Percentiles rank a stretch among this genome's conserved stretches.
These are phyloP conservation scores for Fusarium sp. DNA, from an alignment of 2,329 filamentous ascomycete genomes.

Conservation along the genomic window DNA sequence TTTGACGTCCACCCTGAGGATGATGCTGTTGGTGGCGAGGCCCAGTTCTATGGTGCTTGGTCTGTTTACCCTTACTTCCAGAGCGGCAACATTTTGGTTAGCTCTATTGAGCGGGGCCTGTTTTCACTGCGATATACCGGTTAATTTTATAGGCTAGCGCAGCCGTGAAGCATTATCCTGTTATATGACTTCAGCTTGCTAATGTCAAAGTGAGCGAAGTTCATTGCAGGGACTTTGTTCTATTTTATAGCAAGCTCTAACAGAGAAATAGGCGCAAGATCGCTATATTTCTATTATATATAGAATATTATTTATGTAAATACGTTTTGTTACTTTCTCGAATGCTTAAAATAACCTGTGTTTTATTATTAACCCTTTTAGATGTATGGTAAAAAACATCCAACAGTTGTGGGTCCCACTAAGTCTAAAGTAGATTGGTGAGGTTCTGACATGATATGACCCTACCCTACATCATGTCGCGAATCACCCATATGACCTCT, in stretches of 20 bases:
- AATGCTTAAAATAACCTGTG: fast-evolving
- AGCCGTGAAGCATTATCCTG: no score
- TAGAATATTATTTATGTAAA: not conserved
- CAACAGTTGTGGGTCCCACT: not conserved
- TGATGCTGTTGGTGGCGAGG: constrained; percentile 55
- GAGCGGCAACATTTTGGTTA: constrained; percentile 57
- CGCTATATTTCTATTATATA: no score
- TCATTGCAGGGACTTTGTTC: no score
- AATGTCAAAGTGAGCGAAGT: no score
- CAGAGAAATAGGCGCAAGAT: no score
- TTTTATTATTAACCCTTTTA: not conserved
- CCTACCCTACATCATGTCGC: not conserved
- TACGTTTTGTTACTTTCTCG: fast-evolving
- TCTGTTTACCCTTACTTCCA: constrained; percentile 58
- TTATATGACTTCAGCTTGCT: no score
- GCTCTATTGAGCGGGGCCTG: constrained; percentile 56
- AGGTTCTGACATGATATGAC: fast-evolving
- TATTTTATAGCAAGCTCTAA: no score
- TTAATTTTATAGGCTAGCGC: not conserved
- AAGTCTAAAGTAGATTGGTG: no score
- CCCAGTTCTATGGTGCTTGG: constrained; percentile 58
- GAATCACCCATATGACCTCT: not conserved
- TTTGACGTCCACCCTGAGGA: constrained; percentile 9
- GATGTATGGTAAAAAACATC: not conserved
- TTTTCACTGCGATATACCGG: constrained; percentile 4